Conservation (phyloP, 1,284 basidiomycete genomes). For the Wallemia mellicola region DNA sequence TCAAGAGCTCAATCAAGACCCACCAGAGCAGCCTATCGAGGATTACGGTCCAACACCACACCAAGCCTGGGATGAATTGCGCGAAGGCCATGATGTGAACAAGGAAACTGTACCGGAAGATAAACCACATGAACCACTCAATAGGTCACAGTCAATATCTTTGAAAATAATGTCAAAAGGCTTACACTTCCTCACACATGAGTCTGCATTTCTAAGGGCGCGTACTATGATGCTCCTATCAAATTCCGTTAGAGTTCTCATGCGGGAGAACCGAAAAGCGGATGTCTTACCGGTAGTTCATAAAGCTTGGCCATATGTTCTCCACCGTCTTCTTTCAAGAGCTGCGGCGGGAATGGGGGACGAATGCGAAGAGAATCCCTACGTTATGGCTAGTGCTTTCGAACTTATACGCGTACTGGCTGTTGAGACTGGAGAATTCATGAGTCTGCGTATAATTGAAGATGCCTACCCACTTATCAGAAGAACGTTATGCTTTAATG, state of each 20-base stretch:
- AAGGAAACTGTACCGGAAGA: conserved; percentile 7
- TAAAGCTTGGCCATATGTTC: conserved; percentile 56
- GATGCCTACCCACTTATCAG: conserved; percentile 63
- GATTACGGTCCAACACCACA: conserved; percentile 24
- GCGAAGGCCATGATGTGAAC: conserved; percentile 8
- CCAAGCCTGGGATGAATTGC: conserved; percentile 22
- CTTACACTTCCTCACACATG: conserved; percentile 64
- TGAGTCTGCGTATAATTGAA: conserved; percentile 51
- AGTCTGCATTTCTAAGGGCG: conserved; percentile 47
- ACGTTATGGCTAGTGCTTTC: conserved; percentile 43
- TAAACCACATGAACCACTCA: conserved; percentile 19
- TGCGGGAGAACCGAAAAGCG: conserved; percentile 22
- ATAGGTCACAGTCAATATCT: conserved; percentile 39
- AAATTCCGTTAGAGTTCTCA: conserved; percentile 39
- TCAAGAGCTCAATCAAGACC: conserved; percentile 19
- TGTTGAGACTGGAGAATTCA: conserved; percentile 40
- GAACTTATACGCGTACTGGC: conserved; percentile 36
- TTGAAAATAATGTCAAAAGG: conserved; percentile 55
- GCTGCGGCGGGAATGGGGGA: neutral
- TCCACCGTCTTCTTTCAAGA: conserved; percentile 30
- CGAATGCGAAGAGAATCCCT: conserved; percentile 29
- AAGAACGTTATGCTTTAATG: neutral
- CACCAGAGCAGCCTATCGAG: conserved; percentile 15
- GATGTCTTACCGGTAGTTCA: conserved; percentile 54
- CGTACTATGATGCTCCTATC: conserved; percentile 43